Evolutionary conservation across 2,329 filamentous ascomycete genomes (phyloP).

Genomic region (Beauveria asiatica): DNA sequence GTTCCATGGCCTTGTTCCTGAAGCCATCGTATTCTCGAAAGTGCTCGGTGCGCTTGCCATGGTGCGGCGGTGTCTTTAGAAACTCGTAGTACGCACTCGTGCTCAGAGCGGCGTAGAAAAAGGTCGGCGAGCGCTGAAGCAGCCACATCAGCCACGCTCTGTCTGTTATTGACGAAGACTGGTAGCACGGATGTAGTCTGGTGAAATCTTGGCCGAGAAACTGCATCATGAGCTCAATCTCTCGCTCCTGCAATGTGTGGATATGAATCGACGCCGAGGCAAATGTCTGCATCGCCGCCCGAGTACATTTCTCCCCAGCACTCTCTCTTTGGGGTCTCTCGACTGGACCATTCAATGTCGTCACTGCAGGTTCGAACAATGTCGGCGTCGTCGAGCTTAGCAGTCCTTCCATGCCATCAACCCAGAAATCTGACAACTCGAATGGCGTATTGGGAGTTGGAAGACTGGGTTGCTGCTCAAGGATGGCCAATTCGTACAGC

Average conservation of each 20-base stretch:
- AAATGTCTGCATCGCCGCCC: background rate
- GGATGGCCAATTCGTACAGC: background rate
- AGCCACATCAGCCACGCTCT: background rate
- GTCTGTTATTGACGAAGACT: background rate
- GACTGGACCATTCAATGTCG: background rate
- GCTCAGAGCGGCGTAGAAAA: background rate
- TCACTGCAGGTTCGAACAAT: background rate
- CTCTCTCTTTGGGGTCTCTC: background rate
- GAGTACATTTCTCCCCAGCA: no score
- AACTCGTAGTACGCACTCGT: background rate
- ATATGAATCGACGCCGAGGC: background rate
- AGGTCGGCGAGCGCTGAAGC: background rate
- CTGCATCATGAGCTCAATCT: background rate
- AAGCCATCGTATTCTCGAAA: background rate
- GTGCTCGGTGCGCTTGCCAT: background rate
- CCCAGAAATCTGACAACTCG: background rate
- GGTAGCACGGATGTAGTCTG: background rate
- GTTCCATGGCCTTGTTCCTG: background rate
- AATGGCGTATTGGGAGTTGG: background rate
- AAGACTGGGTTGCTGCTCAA: background rate
- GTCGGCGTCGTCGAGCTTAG: background rate
- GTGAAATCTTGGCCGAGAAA: background rate
- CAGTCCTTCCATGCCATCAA: background rate
- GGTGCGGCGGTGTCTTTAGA: background rate
- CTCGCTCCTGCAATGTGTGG: background rate